phyloP scores from a whole-genome alignment of 2,329 filamentous ascomycete species.

The Trichophyton rubrum region DNA sequence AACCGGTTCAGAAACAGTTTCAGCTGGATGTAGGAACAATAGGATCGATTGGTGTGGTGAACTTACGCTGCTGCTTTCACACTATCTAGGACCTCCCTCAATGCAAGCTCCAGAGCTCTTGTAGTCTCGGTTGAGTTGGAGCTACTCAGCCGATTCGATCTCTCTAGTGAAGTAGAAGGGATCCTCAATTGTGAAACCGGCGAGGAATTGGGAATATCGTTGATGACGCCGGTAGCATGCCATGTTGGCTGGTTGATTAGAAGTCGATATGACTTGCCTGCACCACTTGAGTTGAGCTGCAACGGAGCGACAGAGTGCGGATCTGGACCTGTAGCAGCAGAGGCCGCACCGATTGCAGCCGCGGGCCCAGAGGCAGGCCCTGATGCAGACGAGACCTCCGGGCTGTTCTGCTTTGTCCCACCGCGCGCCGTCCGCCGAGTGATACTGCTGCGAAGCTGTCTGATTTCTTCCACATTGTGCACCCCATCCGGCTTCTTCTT shows the following conservation, averaged over 20 bases:
- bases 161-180: conserved; percentile 8
- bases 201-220: conserved; percentile 46
- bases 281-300: conserved; percentile 21
- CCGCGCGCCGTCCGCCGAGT: conserved; percentile 71
- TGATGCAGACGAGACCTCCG: conserved; percentile 32
- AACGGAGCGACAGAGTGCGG: conserved; percentile 21
- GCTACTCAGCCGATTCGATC: conserved; percentile 8
- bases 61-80: conserved; percentile 70
- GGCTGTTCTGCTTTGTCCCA: conserved; percentile 48
- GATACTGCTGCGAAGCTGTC: conserved; percentile 68
- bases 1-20: background rate
- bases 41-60: background rate
- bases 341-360: background rate
- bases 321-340: conserved; percentile 20
- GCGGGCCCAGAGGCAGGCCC: background rate
- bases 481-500: conserved; percentile 88
- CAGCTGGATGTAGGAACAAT: background rate
- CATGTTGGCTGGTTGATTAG: conserved; percentile 54
- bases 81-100: conserved; percentile 70
- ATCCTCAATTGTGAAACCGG: conserved; percentile 17
- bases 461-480: conserved; percentile 82
- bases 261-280: conserved; percentile 29
- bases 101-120: conserved; percentile 68
- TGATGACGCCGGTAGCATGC: conserved; percentile 68
- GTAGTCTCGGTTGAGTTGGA: conserved; percentile 56